Base-by-base conservation (phyloP, 257 asterid genomes). In the Coffea canephora region DNA sequence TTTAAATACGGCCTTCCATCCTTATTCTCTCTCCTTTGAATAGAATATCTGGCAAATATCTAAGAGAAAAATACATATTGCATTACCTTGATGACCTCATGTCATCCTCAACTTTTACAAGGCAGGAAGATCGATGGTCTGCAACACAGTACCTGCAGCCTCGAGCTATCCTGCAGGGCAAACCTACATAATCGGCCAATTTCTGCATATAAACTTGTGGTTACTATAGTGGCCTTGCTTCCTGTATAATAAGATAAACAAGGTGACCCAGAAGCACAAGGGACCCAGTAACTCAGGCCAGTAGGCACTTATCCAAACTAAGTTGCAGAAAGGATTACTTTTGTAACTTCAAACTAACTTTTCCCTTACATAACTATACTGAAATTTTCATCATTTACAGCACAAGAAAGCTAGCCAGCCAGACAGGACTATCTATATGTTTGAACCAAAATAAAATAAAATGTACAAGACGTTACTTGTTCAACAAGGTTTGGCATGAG, bases 151-250 rank as follows among this genome's bases (percentile, higher is more conserved):
- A 94, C 83, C 90, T 91, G 90, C 99, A 96, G 79, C 99, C 96
- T 80, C 94, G 91, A 85, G 97, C 99, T 68, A 96, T 92, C 86
- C 98, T 93, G 85, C 99, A 96, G 69, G 98, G 99, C 89, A 96
- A 88, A 70, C 99, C 99, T 80, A 96, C 95, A 49, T 92, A 90
- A 82, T 96, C 98, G 39, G 99, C 99, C 87, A 96, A 88, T 87
- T 88, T 94, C 99, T 94, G 96, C 79, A 85, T 61, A 82, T 62
- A 81, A 83, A 79, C 72, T 57, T 16, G 21, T 1, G 9, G 64
- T 73, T 50, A 73, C 55, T 25, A 50, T 49, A 46, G 18, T 45
- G 45, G 54, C 31, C 75, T 11, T 73, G 45, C 49, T 66, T 45
- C 27, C 52, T 5, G 21, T 39, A 16, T 57, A 31, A 77, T 41